A percentile compares a stretch with the other conserved stretches of the same genome.
Conservation (phyloP, 2,329 filamentous ascomycete genomes). For the Aureobasidium pullulans region DNA sequence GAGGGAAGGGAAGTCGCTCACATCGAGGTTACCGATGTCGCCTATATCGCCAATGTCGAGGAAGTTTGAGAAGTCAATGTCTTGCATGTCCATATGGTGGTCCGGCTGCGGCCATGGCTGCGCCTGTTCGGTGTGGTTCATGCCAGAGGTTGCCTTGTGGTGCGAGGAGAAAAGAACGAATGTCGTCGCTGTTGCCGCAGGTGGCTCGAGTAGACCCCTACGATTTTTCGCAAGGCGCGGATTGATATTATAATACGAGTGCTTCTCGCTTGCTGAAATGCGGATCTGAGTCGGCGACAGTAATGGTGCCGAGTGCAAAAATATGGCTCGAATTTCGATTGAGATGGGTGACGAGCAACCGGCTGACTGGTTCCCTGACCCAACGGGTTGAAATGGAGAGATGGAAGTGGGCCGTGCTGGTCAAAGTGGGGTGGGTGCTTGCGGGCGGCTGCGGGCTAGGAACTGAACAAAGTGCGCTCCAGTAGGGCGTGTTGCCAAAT, state of each 20-base stretch:
- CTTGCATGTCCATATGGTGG: conserved; percentile 35
- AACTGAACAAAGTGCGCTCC: too few species aligned
- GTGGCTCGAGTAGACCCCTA: conserved; percentile 13
- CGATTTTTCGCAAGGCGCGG: neutral
- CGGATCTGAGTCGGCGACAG: neutral
- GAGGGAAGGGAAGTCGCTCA: conserved; percentile 20
- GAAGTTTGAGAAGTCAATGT: conserved; percentile 35
- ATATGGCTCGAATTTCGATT: neutral
- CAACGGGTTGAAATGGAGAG: neutral
- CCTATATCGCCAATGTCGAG: conserved; percentile 35
- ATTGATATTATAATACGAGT: neutral
- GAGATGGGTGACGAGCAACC: neutral
- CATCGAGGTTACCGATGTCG: conserved; percentile 25
- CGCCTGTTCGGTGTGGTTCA: conserved; percentile 20
- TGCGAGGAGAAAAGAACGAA: neutral
- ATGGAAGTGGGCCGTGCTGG: neutral
- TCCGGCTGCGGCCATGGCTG: conserved; percentile 34
- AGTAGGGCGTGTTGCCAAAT: too few species aligned
- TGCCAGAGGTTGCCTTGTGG: conserved; percentile 13
- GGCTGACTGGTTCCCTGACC: neutral
- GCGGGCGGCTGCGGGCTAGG: neutral
- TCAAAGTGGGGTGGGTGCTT: neutral
- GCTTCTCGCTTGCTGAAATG: neutral
- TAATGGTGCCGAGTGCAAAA: neutral
- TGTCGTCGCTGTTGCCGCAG: conserved; percentile 15